Evolutionary conservation across 2,329 filamentous ascomycete species (phyloP).

Genomic region (Beauveria pseudobassiana): DNA sequence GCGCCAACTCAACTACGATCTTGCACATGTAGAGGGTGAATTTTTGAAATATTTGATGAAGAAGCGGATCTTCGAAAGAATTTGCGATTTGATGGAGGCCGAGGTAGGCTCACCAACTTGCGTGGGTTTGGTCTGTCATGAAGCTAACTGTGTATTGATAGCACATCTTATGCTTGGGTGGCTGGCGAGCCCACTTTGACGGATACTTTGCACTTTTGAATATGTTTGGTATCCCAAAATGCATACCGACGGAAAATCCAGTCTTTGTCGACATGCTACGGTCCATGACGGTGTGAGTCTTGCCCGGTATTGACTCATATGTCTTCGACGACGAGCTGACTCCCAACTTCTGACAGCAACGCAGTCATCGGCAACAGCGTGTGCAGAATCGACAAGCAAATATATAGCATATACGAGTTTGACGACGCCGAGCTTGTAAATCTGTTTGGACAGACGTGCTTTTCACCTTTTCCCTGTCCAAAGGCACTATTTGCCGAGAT

Average conservation of each 20-base stretch:
- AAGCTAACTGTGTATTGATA: not conserved
- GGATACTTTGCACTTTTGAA: conserved; percentile 1
- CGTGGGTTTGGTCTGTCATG: too few relatives aligned
- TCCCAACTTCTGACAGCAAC: not conserved
- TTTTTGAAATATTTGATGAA: not conserved
- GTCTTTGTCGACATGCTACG: conserved; percentile 1
- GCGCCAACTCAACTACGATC: conserved; percentile 2
- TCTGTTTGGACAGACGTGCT: not conserved
- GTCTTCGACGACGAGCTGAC: not conserved
- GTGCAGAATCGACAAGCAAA: not conserved
- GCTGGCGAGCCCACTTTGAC: conserved; percentile 8
- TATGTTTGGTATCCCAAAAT: conserved; percentile 5
- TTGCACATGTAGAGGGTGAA: not conserved
- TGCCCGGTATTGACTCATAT: not conserved
- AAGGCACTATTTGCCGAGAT: conserved; percentile 1
- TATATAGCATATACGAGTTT: not conserved
- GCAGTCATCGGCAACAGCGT: conserved; percentile 2
- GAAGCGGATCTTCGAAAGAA: conserved; percentile 5
- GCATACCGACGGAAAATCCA: conserved; percentile 1
- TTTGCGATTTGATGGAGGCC: conserved; percentile 8
- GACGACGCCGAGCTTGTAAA: not conserved
- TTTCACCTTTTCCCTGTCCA: not conserved
- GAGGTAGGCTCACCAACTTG: not conserved
- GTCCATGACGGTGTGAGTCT: conserved; percentile 3
- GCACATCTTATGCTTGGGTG: conserved; percentile 4